phyloP scores from a whole-genome alignment of 495 filamentous ascomycete species.

The Friedmanniomyces endolithicus region DNA sequence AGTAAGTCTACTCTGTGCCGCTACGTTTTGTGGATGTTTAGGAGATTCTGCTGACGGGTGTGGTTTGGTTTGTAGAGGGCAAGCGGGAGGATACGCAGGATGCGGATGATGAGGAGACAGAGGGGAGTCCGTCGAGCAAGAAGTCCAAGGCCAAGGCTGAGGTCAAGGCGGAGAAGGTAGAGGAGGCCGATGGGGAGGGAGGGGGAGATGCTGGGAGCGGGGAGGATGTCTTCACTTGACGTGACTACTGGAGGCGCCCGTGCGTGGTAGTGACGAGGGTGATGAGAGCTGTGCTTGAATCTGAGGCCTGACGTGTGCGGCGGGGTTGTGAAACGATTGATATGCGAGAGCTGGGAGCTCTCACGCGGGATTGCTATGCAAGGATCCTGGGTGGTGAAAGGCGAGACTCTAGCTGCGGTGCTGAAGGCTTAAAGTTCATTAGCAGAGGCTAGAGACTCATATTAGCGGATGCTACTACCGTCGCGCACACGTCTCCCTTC shows the following conservation, averaged over 20 bases:
- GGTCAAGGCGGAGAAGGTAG: not conserved
- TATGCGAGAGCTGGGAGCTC: not conserved
- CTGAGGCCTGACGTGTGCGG: not conserved
- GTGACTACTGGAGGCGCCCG: no score
- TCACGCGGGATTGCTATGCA: not conserved
- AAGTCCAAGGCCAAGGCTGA: slow-evolving; percentile 1
- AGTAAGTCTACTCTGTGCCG: not conserved
- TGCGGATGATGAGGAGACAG: not conserved
- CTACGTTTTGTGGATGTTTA: no score
- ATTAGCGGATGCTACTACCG: not conserved
- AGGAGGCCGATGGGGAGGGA: not conserved
- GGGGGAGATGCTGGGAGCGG: not conserved
- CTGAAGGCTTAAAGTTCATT: no score
- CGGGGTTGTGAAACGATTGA: not conserved
- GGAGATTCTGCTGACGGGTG: no score
- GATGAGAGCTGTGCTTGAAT: no score
- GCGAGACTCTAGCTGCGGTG: no score
- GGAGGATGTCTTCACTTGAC: no score
- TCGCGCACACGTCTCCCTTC: not conserved
- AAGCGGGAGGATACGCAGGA: not conserved
- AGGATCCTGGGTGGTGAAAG: no score
- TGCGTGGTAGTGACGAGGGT: no score
- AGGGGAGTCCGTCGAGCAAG: slow-evolving; percentile 2
- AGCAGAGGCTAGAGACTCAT: not conserved
- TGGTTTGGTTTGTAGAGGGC: no score